Base-by-base conservation (phyloP, 352 stramenopile species). In the Phytophthora sansomeana region DNA sequence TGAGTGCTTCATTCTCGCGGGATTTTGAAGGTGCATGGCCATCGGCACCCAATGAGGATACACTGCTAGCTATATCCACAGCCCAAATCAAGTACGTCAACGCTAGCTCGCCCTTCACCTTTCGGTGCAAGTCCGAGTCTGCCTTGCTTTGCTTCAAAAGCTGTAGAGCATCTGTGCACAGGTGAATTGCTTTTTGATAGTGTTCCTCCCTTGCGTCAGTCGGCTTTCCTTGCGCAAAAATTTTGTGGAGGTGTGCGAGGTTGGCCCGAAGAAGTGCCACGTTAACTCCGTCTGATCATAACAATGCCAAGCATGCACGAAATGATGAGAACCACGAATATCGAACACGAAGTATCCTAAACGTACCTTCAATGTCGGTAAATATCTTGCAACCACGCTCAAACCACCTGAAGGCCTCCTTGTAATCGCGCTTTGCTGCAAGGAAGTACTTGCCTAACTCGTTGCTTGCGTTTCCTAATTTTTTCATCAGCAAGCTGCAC, bases 391-490 rank as follows among this genome's bases (percentile, higher is more conserved):
- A 91, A 6, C 87, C 85, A 16, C 85, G 82, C 53, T 93, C 71
- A 65, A 96, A 96, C 87, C 87, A 96, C 13, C 59, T 56, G 41
- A 91, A 96, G 0, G 87, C 85, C 56, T 80, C 63, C 17, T 79
- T 61, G 38, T 89, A 82, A 43, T 89, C 51, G 16, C 55, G 75
- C 1, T 79, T 80, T 0, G 24, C 36, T 1, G 67, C 76, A 9
- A 93, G 60, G 21, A 77, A 92, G 58, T 86, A 85, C 47, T 96
- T 96, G 17, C 85, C 87, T 1, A 92, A 61, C 58, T 96, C 87
- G 55, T 96, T 96, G 36, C 84, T 91, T 1, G 85, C 79, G 30
- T 96, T 96, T n/a, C 87, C 87, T 0, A 96, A 67, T 44, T 96
- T 96, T 61, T 94, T 96, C 84, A 96, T 92, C 52, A 96, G 56